Percentiles rank a stretch among this genome's conserved stretches.
These are phyloP conservation scores for Aspergillus chevalieri DNA, from an alignment of 2,329 filamentous ascomycete species.

Conservation along the genomic window DNA sequence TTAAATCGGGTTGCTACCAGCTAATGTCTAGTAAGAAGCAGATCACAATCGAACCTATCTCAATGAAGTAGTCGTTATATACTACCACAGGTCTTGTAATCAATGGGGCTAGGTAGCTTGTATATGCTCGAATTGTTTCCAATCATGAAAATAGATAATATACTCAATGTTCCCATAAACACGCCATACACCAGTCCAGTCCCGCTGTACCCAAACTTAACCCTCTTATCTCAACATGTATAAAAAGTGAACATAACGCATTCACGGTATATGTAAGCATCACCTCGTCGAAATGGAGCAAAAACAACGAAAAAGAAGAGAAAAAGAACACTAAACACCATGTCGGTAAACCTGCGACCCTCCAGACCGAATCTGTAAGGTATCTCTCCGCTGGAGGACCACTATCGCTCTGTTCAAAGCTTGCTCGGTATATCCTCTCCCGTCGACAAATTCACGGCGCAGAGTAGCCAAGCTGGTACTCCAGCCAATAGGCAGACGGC, in stretches of 20 bases:
- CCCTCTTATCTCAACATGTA: background rate
- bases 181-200: conserved; percentile 15
- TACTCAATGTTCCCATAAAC: background rate
- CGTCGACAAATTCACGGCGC: conserved; percentile 83
- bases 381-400: conserved; percentile 81
- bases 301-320: conserved; percentile 1
- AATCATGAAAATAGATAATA: background rate
- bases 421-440: conserved; percentile 82
- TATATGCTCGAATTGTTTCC: background rate
- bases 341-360: conserved; percentile 46
- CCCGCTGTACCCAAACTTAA: conserved; percentile 11
- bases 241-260: conserved; percentile 5
- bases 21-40: no score
- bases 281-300: conserved; percentile 5
- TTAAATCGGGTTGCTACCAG: no score
- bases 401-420: conserved; percentile 77
- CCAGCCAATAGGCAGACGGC: conserved; percentile 88
- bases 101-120: background rate
- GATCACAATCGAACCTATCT: no score
- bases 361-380: conserved; percentile 47
- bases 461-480: conserved; percentile 83
- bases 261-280: conserved; percentile 4
- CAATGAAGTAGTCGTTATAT: no score
- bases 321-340: conserved; percentile 29
- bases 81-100: no score